Conservation (phyloP, 768 basidiomycete species). For the Solioccasus polychromus region DNA sequence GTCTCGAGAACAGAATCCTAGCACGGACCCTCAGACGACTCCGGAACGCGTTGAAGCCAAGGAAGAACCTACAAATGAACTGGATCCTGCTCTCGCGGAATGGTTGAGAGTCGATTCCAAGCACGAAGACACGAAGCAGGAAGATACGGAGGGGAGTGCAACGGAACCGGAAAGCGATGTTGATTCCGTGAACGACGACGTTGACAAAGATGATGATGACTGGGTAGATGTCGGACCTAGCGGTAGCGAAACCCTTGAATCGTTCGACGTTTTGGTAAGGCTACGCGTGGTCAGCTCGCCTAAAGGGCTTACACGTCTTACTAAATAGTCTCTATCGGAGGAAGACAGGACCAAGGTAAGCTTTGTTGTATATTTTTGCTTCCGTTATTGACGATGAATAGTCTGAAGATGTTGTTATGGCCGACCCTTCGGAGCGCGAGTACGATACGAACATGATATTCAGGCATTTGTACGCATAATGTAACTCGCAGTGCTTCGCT, state of each 20-base stretch:
- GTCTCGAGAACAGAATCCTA: conserved; percentile 19
- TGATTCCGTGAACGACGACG: conserved; percentile 69
- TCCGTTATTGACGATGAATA: conserved; percentile 1
- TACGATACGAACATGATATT: conserved; percentile 83
- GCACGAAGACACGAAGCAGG: conserved; percentile 33
- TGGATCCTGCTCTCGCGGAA: conserved; percentile 51
- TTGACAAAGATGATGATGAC: conserved; percentile 37
- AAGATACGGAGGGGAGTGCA: conserved; percentile 30
- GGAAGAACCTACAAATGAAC: conserved; percentile 30
- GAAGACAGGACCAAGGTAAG: conserved; percentile 9
- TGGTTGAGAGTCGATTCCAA: conserved; percentile 59
- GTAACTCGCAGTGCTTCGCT: not conserved
- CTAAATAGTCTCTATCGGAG: not conserved
- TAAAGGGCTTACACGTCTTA: too few relatives aligned
- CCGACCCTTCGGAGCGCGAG: conserved; percentile 68
- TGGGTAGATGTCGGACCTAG: conserved; percentile 33
- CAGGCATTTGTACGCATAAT: conserved; percentile 64
- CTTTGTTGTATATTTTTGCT: not conserved
- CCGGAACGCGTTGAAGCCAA: conserved; percentile 16
- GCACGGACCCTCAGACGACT: not conserved
- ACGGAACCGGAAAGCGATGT: conserved; percentile 61
- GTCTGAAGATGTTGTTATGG: conserved; percentile 56
- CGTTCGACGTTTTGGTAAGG: conserved; percentile 14
- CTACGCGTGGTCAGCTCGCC: too few relatives aligned
- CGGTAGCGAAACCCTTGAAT: conserved; percentile 22